These are phyloP conservation scores for Claviceps paspali DNA, from an alignment of 2,329 filamentous ascomycete genomes.

Conservation along the genomic window DNA sequence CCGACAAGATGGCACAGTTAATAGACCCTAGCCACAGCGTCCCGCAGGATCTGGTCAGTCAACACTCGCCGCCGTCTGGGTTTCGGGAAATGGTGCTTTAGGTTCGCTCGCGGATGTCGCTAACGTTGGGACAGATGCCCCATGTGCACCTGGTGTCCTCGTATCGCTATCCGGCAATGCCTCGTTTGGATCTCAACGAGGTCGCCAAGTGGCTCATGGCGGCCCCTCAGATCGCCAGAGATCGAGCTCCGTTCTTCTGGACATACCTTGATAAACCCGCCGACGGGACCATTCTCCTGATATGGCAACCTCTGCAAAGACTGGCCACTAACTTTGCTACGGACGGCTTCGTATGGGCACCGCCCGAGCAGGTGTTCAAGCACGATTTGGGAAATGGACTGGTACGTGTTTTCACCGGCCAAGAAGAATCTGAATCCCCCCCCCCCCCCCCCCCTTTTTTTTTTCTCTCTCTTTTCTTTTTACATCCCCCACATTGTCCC, in stretches of 20 bases:
- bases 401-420: constrained; percentile 22
- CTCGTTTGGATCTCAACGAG: constrained; percentile 56
- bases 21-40: constrained; percentile 27
- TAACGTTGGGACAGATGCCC: constrained; percentile 41
- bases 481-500: too few relatives aligned
- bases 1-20: constrained; percentile 23
- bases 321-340: constrained; percentile 64
- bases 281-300: constrained; percentile 69
- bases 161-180: constrained; percentile 62
- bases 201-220: constrained; percentile 72
- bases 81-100: not conserved
- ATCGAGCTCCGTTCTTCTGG: constrained; percentile 81
- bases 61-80: not conserved
- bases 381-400: constrained; percentile 52
- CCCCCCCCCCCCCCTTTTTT: too few relatives aligned
- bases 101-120: constrained; percentile 9
- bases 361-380: constrained; percentile 61
- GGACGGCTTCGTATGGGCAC: constrained; percentile 85
- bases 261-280: constrained; percentile 71
- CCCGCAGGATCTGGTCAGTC: constrained; percentile 26
- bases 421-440: not conserved
- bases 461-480: too few relatives aligned
- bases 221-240: constrained; percentile 73
- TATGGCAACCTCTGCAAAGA: constrained; percentile 71
- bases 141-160: constrained; percentile 85